Evolutionary conservation across 108 stramenopile genomes (phyloP).

Genomic region (Nitzschia putrida): DNA sequence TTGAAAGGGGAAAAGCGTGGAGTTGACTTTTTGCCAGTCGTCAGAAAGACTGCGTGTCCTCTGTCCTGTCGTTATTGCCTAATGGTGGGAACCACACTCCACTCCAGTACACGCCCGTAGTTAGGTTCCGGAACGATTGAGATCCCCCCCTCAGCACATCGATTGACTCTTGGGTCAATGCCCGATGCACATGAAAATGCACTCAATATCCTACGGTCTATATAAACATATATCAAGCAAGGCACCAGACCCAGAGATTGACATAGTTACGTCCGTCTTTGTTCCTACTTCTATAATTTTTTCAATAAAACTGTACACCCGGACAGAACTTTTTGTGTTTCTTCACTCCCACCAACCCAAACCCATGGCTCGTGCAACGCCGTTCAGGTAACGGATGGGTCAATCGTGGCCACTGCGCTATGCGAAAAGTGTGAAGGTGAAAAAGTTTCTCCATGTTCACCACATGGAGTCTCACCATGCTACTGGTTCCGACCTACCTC

Average conservation of each 20-base stretch:
- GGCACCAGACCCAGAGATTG: neutral
- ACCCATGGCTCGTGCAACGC: neutral
- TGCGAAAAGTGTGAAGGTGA: no score
- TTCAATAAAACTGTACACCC: neutral
- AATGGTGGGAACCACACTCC: no score
- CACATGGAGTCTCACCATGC: neutral
- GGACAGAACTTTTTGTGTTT: neutral
- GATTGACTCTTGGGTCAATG: constrained; percentile 1
- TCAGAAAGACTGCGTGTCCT: no score
- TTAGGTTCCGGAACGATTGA: no score
- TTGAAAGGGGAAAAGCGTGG: no score
- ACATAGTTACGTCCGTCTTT: neutral
- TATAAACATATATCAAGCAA: neutral
- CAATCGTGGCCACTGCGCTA: constrained; percentile 4
- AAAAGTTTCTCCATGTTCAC: no score
- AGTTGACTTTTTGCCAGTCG: no score
- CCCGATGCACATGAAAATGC: neutral
- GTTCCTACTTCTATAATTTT: neutral
- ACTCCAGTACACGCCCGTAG: no score
- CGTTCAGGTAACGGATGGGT: neutral
- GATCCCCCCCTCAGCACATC: no score
- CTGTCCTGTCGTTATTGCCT: no score
- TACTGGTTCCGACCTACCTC: neutral
- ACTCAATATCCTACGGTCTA: neutral
- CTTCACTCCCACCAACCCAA: neutral